These are phyloP conservation scores for Scenedesmus sp. DNA, from an alignment of 163 green algal species.

Conservation along the genomic window DNA sequence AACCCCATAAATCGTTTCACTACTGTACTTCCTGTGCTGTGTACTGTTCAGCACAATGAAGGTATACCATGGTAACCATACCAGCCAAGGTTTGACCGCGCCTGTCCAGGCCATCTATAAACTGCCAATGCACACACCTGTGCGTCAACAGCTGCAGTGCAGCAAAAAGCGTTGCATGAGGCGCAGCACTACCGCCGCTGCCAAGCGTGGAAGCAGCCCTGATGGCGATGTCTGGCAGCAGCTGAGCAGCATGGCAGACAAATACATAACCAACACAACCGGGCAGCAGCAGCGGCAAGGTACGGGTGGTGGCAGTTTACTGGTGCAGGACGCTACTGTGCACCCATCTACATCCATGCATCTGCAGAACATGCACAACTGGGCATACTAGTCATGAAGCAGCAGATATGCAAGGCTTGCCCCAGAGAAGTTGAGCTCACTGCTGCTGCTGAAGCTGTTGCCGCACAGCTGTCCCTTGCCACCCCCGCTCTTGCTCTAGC, in stretches of 20 bases:
- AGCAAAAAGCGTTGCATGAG: background rate
- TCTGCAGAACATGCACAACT: background rate
- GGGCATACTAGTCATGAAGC: background rate
- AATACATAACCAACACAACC: constrained; percentile 12
- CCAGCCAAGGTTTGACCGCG: background rate
- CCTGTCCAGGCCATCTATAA: background rate
- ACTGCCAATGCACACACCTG: background rate
- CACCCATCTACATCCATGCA: background rate
- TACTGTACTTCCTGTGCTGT: background rate
- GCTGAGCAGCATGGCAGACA: constrained; percentile 45
- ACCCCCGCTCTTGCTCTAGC: no score
- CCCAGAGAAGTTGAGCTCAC: no score
- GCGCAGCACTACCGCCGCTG: background rate
- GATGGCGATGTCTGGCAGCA: constrained; percentile 37
- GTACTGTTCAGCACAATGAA: background rate
- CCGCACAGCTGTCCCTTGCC: no score
- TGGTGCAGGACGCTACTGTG: background rate
- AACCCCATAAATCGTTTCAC: background rate
- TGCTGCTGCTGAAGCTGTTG: no score
- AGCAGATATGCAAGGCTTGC: no score
- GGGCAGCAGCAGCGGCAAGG: background rate
- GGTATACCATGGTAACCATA: background rate
- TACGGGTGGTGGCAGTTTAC: background rate
- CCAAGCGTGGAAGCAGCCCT: background rate
- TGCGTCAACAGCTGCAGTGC: background rate